Percentiles rank a stretch among this genome's conserved stretches.
Evolutionary conservation across 2,329 filamentous ascomycete species (phyloP).

Genomic region (Aspergillus sp.): DNA sequence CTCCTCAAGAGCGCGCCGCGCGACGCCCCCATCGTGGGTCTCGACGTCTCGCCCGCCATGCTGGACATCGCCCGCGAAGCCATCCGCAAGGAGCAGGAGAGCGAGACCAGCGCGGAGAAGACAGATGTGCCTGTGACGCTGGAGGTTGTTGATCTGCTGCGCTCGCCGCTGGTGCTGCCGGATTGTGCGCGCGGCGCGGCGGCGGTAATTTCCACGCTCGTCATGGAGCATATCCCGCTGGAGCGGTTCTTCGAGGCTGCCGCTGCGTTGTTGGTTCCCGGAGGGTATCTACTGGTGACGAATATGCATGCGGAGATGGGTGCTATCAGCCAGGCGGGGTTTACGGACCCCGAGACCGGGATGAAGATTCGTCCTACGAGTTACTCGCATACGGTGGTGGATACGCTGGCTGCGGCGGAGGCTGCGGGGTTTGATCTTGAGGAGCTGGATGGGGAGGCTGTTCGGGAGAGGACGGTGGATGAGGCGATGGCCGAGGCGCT

Average conservation of each 20-base stretch:
- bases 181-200: slow-evolving; percentile 29
- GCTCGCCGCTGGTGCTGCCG: slow-evolving; percentile 20
- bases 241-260: slow-evolving; percentile 56
- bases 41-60: slow-evolving; percentile 60
- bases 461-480: slow-evolving; percentile 46
- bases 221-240: slow-evolving; percentile 62
- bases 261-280: slow-evolving; percentile 41
- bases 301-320: slow-evolving; percentile 70
- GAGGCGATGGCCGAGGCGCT: slow-evolving; percentile 57
- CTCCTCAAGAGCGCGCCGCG: slow-evolving; percentile 31
- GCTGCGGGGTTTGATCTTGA: slow-evolving; percentile 46
- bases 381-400: slow-evolving; percentile 53
- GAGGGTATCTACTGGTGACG: slow-evolving; percentile 57
- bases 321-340: slow-evolving; percentile 57
- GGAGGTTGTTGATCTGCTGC: slow-evolving; percentile 41
- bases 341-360: slow-evolving; percentile 52
- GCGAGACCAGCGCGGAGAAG: slow-evolving; percentile 1
- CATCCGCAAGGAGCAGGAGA: slow-evolving; percentile 19
- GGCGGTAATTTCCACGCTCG: slow-evolving; percentile 59
- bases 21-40: slow-evolving; percentile 45
- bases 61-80: slow-evolving; percentile 50
- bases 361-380: slow-evolving; percentile 60
- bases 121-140: slow-evolving; percentile 25
- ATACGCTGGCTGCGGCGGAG: slow-evolving; percentile 52
- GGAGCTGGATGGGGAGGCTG: slow-evolving; percentile 25